phyloP scores from a whole-genome alignment of 345 rosid species.

The Clausena lansium region DNA sequence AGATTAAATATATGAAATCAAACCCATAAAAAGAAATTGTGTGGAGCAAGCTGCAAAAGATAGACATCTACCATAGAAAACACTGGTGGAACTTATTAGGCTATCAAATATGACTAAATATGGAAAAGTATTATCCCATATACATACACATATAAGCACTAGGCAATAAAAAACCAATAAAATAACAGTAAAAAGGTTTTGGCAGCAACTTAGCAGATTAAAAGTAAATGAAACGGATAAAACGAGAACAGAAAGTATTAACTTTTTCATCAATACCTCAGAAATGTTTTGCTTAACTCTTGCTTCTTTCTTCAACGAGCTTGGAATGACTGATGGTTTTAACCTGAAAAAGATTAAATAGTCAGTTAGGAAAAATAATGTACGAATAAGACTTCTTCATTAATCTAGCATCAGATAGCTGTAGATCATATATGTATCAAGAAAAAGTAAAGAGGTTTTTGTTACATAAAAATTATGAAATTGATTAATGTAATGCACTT shows the following conservation, averaged over 20 bases:
- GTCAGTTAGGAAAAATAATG: background rate
- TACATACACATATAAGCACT: background rate
- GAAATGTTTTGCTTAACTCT: conserved; percentile 33
- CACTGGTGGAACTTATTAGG: background rate
- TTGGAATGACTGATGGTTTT: conserved; percentile 48
- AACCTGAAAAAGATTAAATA: conserved; percentile 43
- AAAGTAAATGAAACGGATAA: background rate
- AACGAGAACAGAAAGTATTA: background rate
- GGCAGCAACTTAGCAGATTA: background rate
- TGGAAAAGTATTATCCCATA: background rate
- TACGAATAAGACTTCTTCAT: conserved; percentile 5
- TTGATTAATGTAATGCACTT: background rate
- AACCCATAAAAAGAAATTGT: background rate
- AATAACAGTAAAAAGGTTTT: background rate
- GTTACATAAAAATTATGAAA: background rate
- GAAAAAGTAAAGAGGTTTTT: background rate
- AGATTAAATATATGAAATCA: too few species aligned
- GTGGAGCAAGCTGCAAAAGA: background rate
- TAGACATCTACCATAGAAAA: background rate
- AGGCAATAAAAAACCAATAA: background rate
- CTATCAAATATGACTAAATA: background rate
- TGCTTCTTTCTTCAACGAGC: conserved; percentile 61
- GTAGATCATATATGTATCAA: background rate
- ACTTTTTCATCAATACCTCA: conserved; percentile 46
- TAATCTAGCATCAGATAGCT: conserved; percentile 12